Evolutionary conservation across 2,329 filamentous ascomycete genomes (phyloP), one percentile per base, ranked within the genome.

Genomic region (Aspergillus ruber): DNA sequence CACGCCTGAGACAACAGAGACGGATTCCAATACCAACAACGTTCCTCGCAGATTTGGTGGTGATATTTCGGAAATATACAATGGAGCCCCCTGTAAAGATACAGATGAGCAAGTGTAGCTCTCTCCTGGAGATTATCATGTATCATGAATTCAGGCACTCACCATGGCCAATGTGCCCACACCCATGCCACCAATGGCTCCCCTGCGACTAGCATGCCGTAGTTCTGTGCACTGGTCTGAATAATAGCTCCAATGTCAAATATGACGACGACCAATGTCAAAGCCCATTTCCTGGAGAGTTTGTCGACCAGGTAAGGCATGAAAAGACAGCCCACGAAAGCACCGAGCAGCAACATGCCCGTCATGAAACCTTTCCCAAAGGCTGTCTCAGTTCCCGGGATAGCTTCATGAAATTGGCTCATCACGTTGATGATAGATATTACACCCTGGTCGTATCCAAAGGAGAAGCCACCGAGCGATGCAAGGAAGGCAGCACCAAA

Each of bases 1-100:
- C 2, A 53, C 54, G 13, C 60, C 62, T 4, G 50, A 43, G 2
- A 61, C 58, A 20, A 64, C 63, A 12, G 51, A 54, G 20, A 62
- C 49, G 1, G 52, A 52, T 43, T 59, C 56, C 25, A 62, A 43
- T 1, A 59, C 57, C 2, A 57, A 44, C 3, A 60, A 49, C 2
- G 57, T 49, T n/a, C 58, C 58, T 15, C 56, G 47, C 23, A 60
- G 46, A 1, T 56, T 51, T 0, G 63, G 60, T 23, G 62, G 61
- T 6, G 60, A 54, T 23, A 76, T 74, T 49, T 77, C 75, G 2
- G 70, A 73, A 42, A 76, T 76, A 54, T 78, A 78, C 15, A 78
- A 59, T 0, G 75, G 75, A 0, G 70, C 69, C 3, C 73, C 72
- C 25, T 27, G 25, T 27, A 27, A 27, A 27, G 25, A 9, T 27